These are phyloP conservation scores for Xerocomellus chrysenteron DNA, from an alignment of 768 basidiomycete genomes.

Conservation along the genomic window DNA sequence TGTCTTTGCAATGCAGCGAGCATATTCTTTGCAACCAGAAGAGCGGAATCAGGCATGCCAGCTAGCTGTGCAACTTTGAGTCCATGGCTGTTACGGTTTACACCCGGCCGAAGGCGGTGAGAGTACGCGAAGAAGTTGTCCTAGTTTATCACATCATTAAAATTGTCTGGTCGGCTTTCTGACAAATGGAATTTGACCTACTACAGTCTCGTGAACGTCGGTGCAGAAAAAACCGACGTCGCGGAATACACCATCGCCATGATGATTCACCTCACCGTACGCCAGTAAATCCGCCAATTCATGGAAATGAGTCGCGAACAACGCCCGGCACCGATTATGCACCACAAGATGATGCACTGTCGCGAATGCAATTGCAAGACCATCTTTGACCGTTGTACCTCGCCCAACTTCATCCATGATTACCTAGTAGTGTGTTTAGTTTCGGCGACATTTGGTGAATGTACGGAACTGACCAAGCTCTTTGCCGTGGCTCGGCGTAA, in stretches of 20 bases:
- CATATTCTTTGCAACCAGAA: constrained; percentile 59
- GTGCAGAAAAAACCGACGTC: constrained; percentile 87
- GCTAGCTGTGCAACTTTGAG: constrained; percentile 87
- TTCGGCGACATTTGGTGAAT: background rate
- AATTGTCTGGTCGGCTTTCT: background rate
- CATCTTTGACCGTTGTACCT: constrained; percentile 91
- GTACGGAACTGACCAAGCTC: constrained; percentile 63
- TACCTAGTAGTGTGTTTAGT: constrained; percentile 50
- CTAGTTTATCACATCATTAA: constrained; percentile 36
- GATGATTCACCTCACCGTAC: constrained; percentile 42
- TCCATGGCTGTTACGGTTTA: constrained; percentile 90
- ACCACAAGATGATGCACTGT: constrained; percentile 78
- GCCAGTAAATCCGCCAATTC: constrained; percentile 86
- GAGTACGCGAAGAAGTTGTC: constrained; percentile 81
- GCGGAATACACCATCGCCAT: constrained; percentile 48
- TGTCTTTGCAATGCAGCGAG: constrained; percentile 40
- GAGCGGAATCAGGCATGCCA: constrained; percentile 67
- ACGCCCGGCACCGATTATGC: constrained; percentile 72
- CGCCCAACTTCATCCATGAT: constrained; percentile 99
- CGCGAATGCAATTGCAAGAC: constrained; percentile 91
- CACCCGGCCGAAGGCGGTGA: constrained; percentile 75
- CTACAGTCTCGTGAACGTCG: constrained; percentile 75
- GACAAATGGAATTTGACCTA: constrained; percentile 35
- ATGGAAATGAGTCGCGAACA: constrained; percentile 99
- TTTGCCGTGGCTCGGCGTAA: constrained; percentile 76